Evolutionary conservation across 2,329 filamentous ascomycete species (phyloP).

Genomic region (Stagonosporopsis vannaccii): DNA sequence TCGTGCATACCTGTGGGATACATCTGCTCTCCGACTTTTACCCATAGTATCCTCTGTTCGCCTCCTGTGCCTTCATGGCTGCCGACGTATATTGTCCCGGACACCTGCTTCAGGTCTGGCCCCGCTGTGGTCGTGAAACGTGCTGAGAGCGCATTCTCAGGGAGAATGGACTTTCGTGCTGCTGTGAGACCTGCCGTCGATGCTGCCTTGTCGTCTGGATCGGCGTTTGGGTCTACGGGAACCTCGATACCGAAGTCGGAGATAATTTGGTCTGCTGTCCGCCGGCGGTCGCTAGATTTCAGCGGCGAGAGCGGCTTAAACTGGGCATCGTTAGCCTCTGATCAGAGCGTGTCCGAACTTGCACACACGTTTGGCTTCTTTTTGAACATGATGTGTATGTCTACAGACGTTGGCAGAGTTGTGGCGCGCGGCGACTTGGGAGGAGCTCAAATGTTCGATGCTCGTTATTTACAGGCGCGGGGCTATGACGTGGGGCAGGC

Average conservation of each 20-base stretch:
- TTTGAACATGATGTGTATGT: slow-evolving; percentile 62
- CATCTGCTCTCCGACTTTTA: slow-evolving; percentile 65
- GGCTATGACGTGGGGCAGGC: slow-evolving; percentile 16
- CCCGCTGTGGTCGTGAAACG: slow-evolving; percentile 71
- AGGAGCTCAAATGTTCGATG: slow-evolving; percentile 7
- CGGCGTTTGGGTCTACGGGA: slow-evolving; percentile 48
- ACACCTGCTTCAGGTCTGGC: slow-evolving; percentile 66
- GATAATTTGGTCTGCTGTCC: slow-evolving; percentile 72
- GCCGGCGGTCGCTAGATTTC: slow-evolving; percentile 71
- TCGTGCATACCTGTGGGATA: slow-evolving; percentile 53
- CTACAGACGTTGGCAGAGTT: not conserved
- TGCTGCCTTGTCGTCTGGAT: slow-evolving; percentile 54
- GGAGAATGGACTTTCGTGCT: slow-evolving; percentile 66
- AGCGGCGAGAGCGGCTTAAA: slow-evolving; percentile 72
- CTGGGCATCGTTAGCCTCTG: slow-evolving; percentile 45
- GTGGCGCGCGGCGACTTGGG: not conserved
- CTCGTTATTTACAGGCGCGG: slow-evolving; percentile 11
- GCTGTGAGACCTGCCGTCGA: slow-evolving; percentile 56
- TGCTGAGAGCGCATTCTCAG: slow-evolving; percentile 68
- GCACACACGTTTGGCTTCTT: slow-evolving; percentile 65
- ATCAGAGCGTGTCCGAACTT: not conserved
- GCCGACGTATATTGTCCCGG: slow-evolving; percentile 71
- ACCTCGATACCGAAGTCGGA: slow-evolving; percentile 64
- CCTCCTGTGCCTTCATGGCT: slow-evolving; percentile 59
- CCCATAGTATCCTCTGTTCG: slow-evolving; percentile 70